Conservation (phyloP, 768 basidiomycete genomes). For the Leccinum imitatum region DNA sequence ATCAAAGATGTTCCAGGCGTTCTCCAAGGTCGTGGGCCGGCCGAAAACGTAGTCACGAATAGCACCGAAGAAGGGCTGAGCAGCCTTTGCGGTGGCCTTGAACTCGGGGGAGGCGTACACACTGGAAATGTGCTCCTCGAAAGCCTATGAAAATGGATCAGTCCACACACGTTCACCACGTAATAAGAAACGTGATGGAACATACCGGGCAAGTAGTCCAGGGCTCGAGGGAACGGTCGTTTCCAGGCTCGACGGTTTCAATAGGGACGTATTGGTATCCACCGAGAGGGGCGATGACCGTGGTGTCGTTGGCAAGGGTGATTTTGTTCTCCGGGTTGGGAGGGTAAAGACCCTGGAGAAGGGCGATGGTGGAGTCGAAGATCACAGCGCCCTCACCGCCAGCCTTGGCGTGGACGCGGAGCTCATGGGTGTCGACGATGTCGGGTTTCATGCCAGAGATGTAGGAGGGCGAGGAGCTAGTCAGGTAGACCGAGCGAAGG, state of each 20-base stretch:
- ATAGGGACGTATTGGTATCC: conserved; percentile 90
- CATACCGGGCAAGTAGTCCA: conserved; percentile 66
- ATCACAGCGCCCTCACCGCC: conserved; percentile 85
- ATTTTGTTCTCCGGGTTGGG: conserved; percentile 73
- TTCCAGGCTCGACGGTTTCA: conserved; percentile 83
- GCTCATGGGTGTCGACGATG: conserved; percentile 69
- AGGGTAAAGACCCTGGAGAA: conserved; percentile 85
- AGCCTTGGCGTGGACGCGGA: conserved; percentile 78
- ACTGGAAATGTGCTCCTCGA: conserved; percentile 58
- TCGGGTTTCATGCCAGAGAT: conserved; percentile 64
- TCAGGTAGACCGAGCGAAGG: conserved; percentile 68
- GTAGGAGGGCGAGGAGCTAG: conserved; percentile 62
- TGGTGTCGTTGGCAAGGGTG: conserved; percentile 74
- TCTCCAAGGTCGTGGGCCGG: conserved; percentile 62
- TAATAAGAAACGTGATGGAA: conserved; percentile 2
- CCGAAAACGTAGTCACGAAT: conserved; percentile 73
- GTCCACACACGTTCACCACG: neutral
- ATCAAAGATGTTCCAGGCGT: conserved; percentile 79
- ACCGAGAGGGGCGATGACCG: conserved; percentile 67
- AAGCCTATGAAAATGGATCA: conserved; percentile 43
- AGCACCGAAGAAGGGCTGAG: conserved; percentile 63
- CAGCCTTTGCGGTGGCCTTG: conserved; percentile 56
- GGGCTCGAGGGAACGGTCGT: conserved; percentile 80
- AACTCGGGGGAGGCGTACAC: conserved; percentile 67
- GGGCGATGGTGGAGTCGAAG: conserved; percentile 81